Conservation (phyloP, 1,284 basidiomycete genomes). For the Xanthoconium separans region DNA sequence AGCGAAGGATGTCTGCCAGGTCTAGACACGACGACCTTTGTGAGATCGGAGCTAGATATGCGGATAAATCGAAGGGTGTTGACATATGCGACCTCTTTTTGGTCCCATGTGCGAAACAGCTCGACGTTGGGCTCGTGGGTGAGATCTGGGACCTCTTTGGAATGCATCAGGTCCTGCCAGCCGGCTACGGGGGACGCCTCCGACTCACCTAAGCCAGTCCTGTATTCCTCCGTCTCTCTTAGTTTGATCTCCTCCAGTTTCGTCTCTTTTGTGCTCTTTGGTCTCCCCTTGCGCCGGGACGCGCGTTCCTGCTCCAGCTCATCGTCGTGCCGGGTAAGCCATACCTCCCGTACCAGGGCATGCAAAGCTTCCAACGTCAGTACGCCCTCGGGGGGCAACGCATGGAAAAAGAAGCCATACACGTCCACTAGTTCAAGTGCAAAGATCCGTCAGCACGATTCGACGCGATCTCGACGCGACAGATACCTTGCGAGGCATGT, state of each 20-base stretch:
- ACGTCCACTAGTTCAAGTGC: conserved; percentile 54
- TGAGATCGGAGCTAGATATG: conserved; percentile 58
- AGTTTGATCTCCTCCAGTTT: conserved; percentile 74
- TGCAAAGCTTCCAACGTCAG: conserved; percentile 72
- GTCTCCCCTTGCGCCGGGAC: conserved; percentile 70
- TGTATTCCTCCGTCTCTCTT: conserved; percentile 71
- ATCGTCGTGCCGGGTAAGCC: conserved; percentile 72
- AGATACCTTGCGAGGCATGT: conserved; percentile 54
- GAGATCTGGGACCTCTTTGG: conserved; percentile 78
- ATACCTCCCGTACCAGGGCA: conserved; percentile 63
- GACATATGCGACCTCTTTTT: conserved; percentile 70
- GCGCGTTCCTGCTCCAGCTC: conserved; percentile 65
- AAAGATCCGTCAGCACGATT: no score
- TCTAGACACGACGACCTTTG: conserved; percentile 49
- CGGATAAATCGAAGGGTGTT: conserved; percentile 76
- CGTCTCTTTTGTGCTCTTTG: conserved; percentile 70
- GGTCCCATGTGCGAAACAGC: conserved; percentile 77
- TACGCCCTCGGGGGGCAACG: conserved; percentile 62
- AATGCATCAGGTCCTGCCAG: not conserved
- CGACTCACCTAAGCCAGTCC: conserved; percentile 78
- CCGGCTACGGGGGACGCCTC: not conserved
- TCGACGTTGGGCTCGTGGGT: conserved; percentile 72
- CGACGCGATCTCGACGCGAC: not conserved
- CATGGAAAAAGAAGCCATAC: conserved; percentile 78
- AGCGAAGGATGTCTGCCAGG: conserved; percentile 56